Percentiles rank a stretch among this genome's conserved stretches.
Evolutionary conservation across 257 asterid species (phyloP).

Genomic region (Rehmannia glutinosa): DNA sequence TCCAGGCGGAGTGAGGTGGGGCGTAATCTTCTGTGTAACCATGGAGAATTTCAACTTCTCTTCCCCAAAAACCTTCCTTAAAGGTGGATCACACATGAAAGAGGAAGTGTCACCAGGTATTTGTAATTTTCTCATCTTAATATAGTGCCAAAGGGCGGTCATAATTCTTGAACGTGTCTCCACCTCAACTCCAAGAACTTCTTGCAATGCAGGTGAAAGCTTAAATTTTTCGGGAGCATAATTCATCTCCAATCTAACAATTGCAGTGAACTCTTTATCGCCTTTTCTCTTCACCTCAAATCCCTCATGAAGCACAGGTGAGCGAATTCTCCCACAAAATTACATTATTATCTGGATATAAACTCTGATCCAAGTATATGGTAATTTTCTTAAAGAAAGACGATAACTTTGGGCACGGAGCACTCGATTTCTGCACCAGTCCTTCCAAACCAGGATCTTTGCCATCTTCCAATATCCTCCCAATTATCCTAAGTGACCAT

Average conservation of each 20-base stretch:
- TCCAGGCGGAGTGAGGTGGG: conserved; percentile 67
- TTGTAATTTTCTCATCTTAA: conserved; percentile 63
- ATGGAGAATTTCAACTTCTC: conserved; percentile 77
- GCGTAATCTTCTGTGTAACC: conserved; percentile 61
- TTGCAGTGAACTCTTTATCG: conserved; percentile 78
- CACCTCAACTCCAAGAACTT: conserved; percentile 78
- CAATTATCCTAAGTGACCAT: conserved; percentile 75
- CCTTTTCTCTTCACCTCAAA: conserved; percentile 94
- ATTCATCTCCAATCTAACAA: conserved; percentile 84
- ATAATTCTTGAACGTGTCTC: conserved; percentile 70
- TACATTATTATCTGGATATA: conserved; percentile 81
- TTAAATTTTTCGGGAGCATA: conserved; percentile 67
- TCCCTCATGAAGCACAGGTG: conserved; percentile 68
- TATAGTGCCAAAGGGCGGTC: conserved; percentile 78
- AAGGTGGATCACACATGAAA: conserved; percentile 71
- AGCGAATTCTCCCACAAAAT: conserved; percentile 85
- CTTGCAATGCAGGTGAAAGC: conserved; percentile 75
- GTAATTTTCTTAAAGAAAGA: conserved; percentile 81
- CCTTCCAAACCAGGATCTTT: conserved; percentile 40
- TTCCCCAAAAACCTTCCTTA: conserved; percentile 79
- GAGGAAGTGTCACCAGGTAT: conserved; percentile 65
- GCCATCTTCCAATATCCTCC: conserved; percentile 70
- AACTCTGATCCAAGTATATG: conserved; percentile 75
- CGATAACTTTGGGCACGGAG: conserved; percentile 58
- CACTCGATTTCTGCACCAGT: conserved; percentile 19